Evolutionary conservation across 805 yeast genomes (phyloP), one percentile per base, ranked within the genome.

Genomic region (Ogataea pilisensis): DNA sequence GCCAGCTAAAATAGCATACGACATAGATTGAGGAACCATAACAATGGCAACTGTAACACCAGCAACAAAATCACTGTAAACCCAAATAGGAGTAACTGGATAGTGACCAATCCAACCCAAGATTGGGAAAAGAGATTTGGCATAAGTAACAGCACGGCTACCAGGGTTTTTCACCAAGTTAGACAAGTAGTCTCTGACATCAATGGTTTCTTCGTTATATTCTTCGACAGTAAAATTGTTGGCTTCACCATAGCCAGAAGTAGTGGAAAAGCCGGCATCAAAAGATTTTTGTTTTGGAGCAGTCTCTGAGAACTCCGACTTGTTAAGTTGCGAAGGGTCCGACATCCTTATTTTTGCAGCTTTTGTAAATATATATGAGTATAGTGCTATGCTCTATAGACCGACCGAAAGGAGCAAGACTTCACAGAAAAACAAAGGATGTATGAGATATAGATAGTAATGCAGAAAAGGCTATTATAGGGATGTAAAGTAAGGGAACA

Each of bases 11-110:
- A 76, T 80, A 8, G 97, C 97, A 59, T 90, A 90, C 0, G 96
- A 89, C 97, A 90, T 90, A 3, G 93, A 81, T 64, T 90, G 97
- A 3, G 97, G 97, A 24, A 90, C 96, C 50, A 89, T 73, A 16
- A 90, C 96, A 46, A 85, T 80, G 34, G 97, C 97, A 17, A 90
- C 95, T 1, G 97, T 87, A 44, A 90, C 73, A 60, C 97, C 97
- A 2, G 97, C 96, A 41, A 89, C 80, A 47, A 90, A 62, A 63
- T 90, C 97, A 24, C 87, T 77, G 43, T 78, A 77, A 13, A 82
- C 65, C 97, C 97, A 90, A 11, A 50, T 28, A 3, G 54, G 55
- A 22, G 73, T 72, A 9, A 70, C 54, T 57, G 90, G 90, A 65
- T 90, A 90, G 57, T 87, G 86, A 42, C 82, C 75, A 34, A 89